These are phyloP conservation scores for Penicillium sp. DNA, from an alignment of 2,329 filamentous ascomycete genomes.

Conservation along the genomic window DNA sequence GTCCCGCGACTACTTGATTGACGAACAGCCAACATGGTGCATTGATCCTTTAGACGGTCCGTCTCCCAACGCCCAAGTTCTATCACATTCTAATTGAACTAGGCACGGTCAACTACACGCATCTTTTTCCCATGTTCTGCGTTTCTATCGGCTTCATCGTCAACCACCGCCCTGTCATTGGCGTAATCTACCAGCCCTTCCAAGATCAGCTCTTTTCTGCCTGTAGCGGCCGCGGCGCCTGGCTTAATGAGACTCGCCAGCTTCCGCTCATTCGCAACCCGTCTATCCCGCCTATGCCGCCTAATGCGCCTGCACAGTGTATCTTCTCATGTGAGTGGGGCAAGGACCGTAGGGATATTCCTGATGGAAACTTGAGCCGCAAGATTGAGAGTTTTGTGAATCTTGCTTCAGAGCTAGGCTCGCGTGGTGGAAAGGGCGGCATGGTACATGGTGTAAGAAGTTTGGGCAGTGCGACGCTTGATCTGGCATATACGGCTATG, in stretches of 20 bases:
- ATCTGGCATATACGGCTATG: conserved; percentile 73
- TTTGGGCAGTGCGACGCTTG: conserved; percentile 69
- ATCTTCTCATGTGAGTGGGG: conserved; percentile 77
- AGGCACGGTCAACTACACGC: conserved; percentile 75
- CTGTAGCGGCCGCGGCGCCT: conserved; percentile 64
- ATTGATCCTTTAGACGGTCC: conserved; percentile 71
- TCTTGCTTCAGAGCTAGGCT: conserved; percentile 66
- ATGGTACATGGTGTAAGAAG: conserved; percentile 78
- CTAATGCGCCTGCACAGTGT: conserved; percentile 64
- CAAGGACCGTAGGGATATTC: conserved; percentile 66
- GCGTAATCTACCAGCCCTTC: conserved; percentile 71
- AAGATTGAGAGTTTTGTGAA: conserved; percentile 75
- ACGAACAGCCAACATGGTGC: conserved; percentile 66
- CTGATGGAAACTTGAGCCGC: conserved; percentile 65
- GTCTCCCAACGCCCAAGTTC: too few relatives aligned
- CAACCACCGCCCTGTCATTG: conserved; percentile 60
- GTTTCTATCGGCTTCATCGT: conserved; percentile 71
- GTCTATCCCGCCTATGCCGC: conserved; percentile 60
- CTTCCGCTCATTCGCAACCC: conserved; percentile 65
- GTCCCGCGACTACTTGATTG: conserved; percentile 67
- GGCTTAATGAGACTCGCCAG: conserved; percentile 62
- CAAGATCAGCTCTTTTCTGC: conserved; percentile 68
- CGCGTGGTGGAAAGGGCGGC: conserved; percentile 64
- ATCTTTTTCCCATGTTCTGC: conserved; percentile 78
- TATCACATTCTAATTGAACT: neutral